Evolutionary conservation across 495 filamentous ascomycete genomes (phyloP).

Genomic region (Parachaetomium inaequale): DNA sequence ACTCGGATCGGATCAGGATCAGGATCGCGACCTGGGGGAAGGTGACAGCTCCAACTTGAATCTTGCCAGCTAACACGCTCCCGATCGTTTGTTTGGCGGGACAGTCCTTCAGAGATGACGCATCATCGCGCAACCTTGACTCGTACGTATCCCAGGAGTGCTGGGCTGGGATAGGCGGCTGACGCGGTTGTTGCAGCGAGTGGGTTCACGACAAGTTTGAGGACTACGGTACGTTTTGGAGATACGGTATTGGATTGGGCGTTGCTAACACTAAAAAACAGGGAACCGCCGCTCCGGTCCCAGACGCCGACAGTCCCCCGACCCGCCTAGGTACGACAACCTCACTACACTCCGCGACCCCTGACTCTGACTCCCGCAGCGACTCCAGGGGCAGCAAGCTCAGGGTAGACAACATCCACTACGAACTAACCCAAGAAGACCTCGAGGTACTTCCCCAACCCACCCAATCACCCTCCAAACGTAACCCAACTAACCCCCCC

Average conservation of each 20-base stretch:
- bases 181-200: conserved; percentile 54
- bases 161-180: neutral
- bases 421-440: conserved; percentile 84
- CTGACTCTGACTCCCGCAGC: conserved; percentile 29
- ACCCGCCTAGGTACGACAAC: conserved; percentile 47
- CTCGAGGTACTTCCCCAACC: conserved; percentile 60
- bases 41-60: conserved; percentile 24
- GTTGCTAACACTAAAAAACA: conserved; percentile 29
- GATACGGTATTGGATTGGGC: neutral
- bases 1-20: conserved; percentile 27
- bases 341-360: neutral
- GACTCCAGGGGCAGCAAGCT: conserved; percentile 63
- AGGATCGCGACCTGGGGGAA: conserved; percentile 30
- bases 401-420: conserved; percentile 88
- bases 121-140: conserved; percentile 48
- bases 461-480: neutral
- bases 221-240: conserved; percentile 47
- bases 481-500: neutral
- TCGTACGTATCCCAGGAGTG: conserved; percentile 38
- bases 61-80: conserved; percentile 33
- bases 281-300: conserved; percentile 33
- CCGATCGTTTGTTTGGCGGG: conserved; percentile 26
- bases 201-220: conserved; percentile 91
- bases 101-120: conserved; percentile 51
- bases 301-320: conserved; percentile 46